Evolutionary conservation across 1,284 basidiomycete species (phyloP).

Genomic region (Crepidotus sp.): DNA sequence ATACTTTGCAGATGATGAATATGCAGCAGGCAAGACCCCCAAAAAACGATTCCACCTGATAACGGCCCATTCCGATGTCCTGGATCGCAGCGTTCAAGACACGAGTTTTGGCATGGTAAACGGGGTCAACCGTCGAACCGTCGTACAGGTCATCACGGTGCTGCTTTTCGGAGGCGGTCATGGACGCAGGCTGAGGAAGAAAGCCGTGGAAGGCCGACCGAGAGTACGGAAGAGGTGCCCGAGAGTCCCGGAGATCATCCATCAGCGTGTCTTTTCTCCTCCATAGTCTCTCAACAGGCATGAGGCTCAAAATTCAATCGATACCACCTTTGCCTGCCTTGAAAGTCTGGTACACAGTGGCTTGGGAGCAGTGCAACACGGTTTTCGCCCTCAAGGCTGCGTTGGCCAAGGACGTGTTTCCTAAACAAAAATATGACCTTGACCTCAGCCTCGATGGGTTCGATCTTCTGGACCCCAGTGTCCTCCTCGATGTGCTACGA

Average conservation of each 20-base stretch:
- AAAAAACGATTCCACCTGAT: slow-evolving; percentile 38
- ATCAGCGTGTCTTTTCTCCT: background rate
- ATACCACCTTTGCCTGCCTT: slow-evolving; percentile 10
- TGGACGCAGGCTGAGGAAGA: slow-evolving; percentile 7
- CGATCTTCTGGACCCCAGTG: slow-evolving; percentile 12
- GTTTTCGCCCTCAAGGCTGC: slow-evolving; percentile 12
- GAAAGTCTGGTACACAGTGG: slow-evolving; percentile 18
- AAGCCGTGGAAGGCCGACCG: background rate
- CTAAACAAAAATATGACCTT: slow-evolving; percentile 1
- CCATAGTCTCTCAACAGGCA: background rate
- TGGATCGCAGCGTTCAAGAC: slow-evolving; percentile 60
- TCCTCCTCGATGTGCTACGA: slow-evolving; percentile 7
- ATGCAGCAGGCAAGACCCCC: slow-evolving; percentile 36
- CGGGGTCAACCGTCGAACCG: slow-evolving; percentile 45
- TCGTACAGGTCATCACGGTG: slow-evolving; percentile 33
- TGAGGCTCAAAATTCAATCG: slow-evolving; percentile 17
- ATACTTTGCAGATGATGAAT: slow-evolving; percentile 28
- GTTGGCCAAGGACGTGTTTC: slow-evolving; percentile 4
- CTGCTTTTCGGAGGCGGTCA: slow-evolving; percentile 2
- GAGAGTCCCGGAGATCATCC: too few species aligned
- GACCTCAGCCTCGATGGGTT: slow-evolving; percentile 16
- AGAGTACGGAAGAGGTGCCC: too few species aligned
- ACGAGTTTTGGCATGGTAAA: slow-evolving; percentile 54
- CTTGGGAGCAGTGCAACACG: slow-evolving; percentile 6
- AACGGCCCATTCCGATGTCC: slow-evolving; percentile 66